phyloP scores from a whole-genome alignment of 768 basidiomycete genomes.

The Tricholoma matsutake region DNA sequence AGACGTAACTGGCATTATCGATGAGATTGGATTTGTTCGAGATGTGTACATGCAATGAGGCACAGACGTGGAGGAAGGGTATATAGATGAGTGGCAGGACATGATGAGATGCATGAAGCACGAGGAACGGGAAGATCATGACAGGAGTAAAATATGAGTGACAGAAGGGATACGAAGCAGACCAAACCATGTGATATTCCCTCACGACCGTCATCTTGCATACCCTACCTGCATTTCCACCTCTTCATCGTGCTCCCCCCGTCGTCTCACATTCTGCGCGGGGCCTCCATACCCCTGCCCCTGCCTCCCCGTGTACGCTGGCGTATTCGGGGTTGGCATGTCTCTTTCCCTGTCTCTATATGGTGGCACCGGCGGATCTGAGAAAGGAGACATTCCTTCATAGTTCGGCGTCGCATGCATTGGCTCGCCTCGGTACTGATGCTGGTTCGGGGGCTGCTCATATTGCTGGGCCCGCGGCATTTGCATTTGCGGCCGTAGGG shows the following conservation, averaged over 20 bases:
- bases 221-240: slow-evolving; percentile 37
- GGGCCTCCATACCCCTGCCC: slow-evolving; percentile 7
- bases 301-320: slow-evolving; percentile 21
- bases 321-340: slow-evolving; percentile 12
- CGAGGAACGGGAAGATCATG: neutral
- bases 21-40: neutral
- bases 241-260: slow-evolving; percentile 26
- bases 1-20: neutral
- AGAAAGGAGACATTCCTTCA: slow-evolving; percentile 23
- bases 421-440: neutral
- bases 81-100: slow-evolving; percentile 1
- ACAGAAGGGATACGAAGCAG: neutral
- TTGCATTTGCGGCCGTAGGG: neutral
- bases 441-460: neutral
- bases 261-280: slow-evolving; percentile 16
- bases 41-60: neutral
- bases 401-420: slow-evolving; percentile 3
- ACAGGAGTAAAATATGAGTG: neutral
- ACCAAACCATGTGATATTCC: neutral
- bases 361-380: slow-evolving; percentile 27
- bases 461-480: neutral
- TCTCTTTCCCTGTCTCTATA: slow-evolving; percentile 26
- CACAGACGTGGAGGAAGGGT: neutral
- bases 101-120: neutral
- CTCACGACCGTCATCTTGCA: slow-evolving; percentile 22